phyloP scores from a whole-genome alignment of 2,329 filamentous ascomycete genomes.

The Fusarium pseudograminearum region DNA sequence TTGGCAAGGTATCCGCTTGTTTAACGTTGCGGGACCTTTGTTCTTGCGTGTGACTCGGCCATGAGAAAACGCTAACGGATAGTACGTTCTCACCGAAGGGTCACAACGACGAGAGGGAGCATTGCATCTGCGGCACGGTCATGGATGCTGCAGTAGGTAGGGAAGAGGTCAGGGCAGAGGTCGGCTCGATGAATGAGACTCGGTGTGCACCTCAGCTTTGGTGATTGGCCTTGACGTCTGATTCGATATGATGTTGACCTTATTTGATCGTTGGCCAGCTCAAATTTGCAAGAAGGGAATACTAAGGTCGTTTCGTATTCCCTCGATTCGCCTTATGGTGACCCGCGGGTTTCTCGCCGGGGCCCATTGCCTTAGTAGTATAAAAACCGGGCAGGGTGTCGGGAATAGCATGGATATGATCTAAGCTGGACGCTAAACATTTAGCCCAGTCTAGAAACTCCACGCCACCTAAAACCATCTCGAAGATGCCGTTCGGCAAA shows the following conservation, averaged over 20 bases:
- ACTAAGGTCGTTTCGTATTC: background rate
- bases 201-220: background rate
- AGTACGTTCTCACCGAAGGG: slow-evolving; percentile 18
- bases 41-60: slow-evolving; percentile 36
- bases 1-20: slow-evolving; percentile 38
- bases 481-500: slow-evolving; percentile 21
- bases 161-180: slow-evolving; percentile 5
- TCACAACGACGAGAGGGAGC: slow-evolving; percentile 12
- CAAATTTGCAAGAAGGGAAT: background rate
- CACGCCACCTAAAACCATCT: slow-evolving; percentile 1
- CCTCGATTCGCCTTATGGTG: background rate
- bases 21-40: slow-evolving; percentile 26
- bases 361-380: slow-evolving; percentile 11
- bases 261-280: background rate
- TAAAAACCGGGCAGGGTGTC: slow-evolving; percentile 8
- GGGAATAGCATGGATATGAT: slow-evolving; percentile 45
- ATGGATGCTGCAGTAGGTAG: background rate
- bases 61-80: slow-evolving; percentile 36
- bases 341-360: slow-evolving; percentile 8
- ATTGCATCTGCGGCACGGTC: slow-evolving; percentile 27
- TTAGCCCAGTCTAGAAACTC: slow-evolving; percentile 24
- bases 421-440: slow-evolving; percentile 17
- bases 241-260: background rate
- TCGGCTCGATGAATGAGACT: background rate
- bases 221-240: background rate